Evolutionary conservation across 2,329 filamentous ascomycete species (phyloP), one percentile per base, ranked within the genome.

Genomic region (Venturia nashicola): DNA sequence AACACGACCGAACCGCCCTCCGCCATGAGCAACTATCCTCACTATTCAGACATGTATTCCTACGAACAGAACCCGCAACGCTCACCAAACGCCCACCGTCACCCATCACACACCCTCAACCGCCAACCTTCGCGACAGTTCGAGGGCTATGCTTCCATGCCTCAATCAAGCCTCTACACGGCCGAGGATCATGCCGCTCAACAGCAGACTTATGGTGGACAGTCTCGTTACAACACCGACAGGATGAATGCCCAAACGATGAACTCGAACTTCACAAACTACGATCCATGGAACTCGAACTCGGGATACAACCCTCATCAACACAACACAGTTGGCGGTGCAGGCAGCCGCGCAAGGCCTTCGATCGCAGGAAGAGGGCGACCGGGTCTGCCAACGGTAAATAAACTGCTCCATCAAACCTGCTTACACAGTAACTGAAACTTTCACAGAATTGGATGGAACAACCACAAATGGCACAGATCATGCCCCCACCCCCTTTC

Each of bases 241-340:
- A 86, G 79, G 74, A 79, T 80, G 68, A 83, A 81, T 69, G 79
- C 82, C 68, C 79, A 82, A 69, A 83, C 79, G 71, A 80, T 80
- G 70, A 80, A 80, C 67, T 79, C 78, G 64, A 84, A 81, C 62
- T 87, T 90, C 67, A 82, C 80, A 65, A 83, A 77, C 65, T 88
- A 92, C 69, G 90, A 91, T 71, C 84, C 86, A 72, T 96, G 91
- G 91, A 90, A 86, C 73, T 86, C 90, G 62, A 84, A 83, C 48
- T 62, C 36, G 70, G 87, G 85, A 59, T 89, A 91, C 67, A 85
- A 46, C 23, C 23, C 64, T 27, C 51, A 36, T 39, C 51, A 85
- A 63, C 82, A 83, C 69, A 83, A 82, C 70, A 77, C 84, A 67
- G 81, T 92, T 69, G 86, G 86, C 65, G 77, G 75, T 65, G 75